phyloP scores from a whole-genome alignment of 176 grass and related monocot species.

The Oryza longistaminata region DNA sequence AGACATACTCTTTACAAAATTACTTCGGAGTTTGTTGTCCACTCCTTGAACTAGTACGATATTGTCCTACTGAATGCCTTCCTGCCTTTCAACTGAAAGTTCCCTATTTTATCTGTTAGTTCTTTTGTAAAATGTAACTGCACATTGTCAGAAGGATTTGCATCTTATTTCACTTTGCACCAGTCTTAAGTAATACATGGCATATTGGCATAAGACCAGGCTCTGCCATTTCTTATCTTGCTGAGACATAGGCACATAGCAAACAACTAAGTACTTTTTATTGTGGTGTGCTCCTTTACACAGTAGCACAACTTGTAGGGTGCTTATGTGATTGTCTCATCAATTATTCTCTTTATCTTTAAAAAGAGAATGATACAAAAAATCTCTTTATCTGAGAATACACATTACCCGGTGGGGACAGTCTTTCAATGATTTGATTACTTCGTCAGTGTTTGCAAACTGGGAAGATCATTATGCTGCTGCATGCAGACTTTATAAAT shows the following conservation, averaged over 20 bases:
- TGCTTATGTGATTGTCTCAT: constrained; percentile 30
- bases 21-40: neutral
- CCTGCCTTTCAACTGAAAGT: neutral
- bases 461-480: neutral
- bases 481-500: constrained; percentile 34
- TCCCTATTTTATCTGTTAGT: neutral
- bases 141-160: neutral
- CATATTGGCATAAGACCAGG: neutral
- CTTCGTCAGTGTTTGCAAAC: constrained; percentile 15
- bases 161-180: neutral
- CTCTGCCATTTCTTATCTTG: constrained; percentile 18
- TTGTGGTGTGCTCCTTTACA: constrained; percentile 15
- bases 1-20: neutral
- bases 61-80: neutral
- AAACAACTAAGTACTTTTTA: neutral
- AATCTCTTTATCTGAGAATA: constrained; percentile 30
- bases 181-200: neutral
- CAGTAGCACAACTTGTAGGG: constrained; percentile 9
- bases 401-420: constrained; percentile 33
- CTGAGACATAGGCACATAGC: neutral
- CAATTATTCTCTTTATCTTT: constrained; percentile 1
- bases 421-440: constrained; percentile 45
- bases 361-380: neutral
- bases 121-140: neutral
- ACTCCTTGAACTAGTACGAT: neutral